These are phyloP conservation scores for Platismatia glauca DNA, from an alignment of 495 filamentous ascomycete species.

Conservation along the genomic window DNA sequence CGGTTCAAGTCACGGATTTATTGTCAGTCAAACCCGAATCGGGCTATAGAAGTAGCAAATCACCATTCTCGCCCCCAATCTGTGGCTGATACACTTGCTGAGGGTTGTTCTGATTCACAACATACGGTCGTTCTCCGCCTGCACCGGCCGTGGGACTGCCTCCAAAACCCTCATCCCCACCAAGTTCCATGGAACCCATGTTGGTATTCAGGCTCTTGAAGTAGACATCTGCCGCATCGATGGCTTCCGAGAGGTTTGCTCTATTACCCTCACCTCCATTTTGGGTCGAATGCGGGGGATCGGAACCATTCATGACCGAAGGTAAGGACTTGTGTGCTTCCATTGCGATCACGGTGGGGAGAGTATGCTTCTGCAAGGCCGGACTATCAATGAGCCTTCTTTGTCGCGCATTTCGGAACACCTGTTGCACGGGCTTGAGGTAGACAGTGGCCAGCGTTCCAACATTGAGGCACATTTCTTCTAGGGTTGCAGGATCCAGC, in stretches of 20 bases:
- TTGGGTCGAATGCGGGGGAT: conserved; percentile 13
- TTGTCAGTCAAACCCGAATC: not conserved
- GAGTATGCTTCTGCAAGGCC: conserved; percentile 62
- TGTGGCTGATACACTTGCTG: conserved; percentile 46
- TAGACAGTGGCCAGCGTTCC: conserved; percentile 96
- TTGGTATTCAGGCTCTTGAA: conserved; percentile 65
- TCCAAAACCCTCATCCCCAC: conserved; percentile 33
- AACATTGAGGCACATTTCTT: conserved; percentile 95
- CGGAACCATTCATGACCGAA: conserved; percentile 40
- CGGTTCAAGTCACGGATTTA: not conserved
- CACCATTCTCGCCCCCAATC: conserved; percentile 40
- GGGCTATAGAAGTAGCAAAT: conserved; percentile 39
- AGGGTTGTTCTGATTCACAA: conserved; percentile 45
- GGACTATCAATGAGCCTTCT: conserved; percentile 70
- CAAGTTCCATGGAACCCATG: conserved; percentile 60
- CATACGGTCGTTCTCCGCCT: conserved; percentile 40
- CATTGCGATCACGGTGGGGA: conserved; percentile 43
- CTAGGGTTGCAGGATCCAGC: conserved; percentile 79
- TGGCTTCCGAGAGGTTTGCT: conserved; percentile 54
- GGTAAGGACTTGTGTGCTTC: conserved; percentile 41
- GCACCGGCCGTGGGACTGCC: conserved; percentile 31
- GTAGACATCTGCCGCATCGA: conserved; percentile 76
- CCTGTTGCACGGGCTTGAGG: conserved; percentile 91
- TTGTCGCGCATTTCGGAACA: conserved; percentile 86
- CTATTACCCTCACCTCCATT: conserved; percentile 19